phyloP scores from a whole-genome alignment of 148 eudicot species.

The Hydrangea macrophylla region DNA sequence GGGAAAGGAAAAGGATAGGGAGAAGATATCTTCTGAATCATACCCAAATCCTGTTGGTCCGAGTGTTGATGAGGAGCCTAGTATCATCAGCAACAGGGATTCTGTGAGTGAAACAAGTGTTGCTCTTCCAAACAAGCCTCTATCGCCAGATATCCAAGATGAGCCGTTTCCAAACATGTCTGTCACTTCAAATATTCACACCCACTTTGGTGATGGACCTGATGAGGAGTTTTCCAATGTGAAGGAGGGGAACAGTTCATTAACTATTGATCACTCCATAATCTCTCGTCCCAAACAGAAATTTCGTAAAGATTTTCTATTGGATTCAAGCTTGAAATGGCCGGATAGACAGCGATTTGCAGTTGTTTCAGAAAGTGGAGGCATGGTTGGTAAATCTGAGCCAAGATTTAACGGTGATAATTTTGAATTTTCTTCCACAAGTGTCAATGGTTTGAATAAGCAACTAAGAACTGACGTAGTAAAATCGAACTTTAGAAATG shows the following conservation, averaged over 20 bases:
- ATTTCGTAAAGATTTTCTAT: conserved; percentile 38
- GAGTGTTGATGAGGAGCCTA: conserved; percentile 40
- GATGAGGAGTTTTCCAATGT: conserved; percentile 36
- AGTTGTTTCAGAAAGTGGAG: conserved; percentile 38
- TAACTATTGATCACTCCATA: conserved; percentile 38
- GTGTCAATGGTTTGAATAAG: conserved; percentile 38
- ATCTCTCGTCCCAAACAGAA: conserved; percentile 44
- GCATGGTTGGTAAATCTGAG: conserved; percentile 39
- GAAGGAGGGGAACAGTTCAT: conserved; percentile 38
- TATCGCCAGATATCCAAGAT: conserved; percentile 44
- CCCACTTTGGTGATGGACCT: conserved; percentile 31
- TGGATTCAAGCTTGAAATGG: conserved; percentile 47
- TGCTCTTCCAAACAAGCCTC: conserved; percentile 32
- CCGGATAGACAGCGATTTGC: conserved; percentile 52
- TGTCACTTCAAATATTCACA: conserved; percentile 28
- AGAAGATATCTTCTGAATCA: conserved; percentile 49
- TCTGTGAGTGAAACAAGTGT: conserved; percentile 40
- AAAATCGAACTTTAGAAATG: conserved; percentile 44
- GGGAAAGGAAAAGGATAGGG: conserved; percentile 67
- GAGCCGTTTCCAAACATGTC: conserved; percentile 39
- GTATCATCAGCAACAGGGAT: conserved; percentile 26
- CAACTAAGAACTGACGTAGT: conserved; percentile 42
- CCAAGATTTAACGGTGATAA: conserved; percentile 51
- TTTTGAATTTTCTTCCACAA: conserved; percentile 50
- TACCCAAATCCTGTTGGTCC: conserved; percentile 29